Base-by-base conservation (phyloP, 495 filamentous ascomycete species). In the Aspergillus hancockii region DNA sequence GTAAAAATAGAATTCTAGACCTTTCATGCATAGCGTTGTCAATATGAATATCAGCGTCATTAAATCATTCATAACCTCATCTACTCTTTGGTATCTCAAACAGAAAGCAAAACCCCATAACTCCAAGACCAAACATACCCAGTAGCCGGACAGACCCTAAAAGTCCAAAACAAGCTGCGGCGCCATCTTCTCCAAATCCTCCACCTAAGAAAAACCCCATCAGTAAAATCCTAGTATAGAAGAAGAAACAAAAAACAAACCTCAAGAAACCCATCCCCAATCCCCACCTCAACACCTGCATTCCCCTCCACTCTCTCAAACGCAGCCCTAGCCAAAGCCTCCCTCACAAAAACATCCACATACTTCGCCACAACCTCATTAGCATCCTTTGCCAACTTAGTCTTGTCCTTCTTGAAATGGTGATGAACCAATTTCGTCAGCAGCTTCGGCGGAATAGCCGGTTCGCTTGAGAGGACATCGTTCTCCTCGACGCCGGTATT, bases 91-190 rank as follows among this genome's bases (percentile, higher is more conserved):
- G 53, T 57, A 57, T 57, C 25, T 57, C 30, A 25, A 34, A 34
- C 0, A 1, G 36, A 49, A 49, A 30, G 19, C 23, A 45, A 52
- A 45, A 41, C 28, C 52, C 58, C 30, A 62, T 25, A 52, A 55
- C 40, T 45, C 54, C 19, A 3, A 52, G 18, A 55, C 45, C 5
- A 14, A 28, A 18, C 34, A 36, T 4, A 40, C 22, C 32, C 21
- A 43, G 6, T 23, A 46, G 9, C 23, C 46, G 13, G 34, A 40
- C 7, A 25, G 40, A 34, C 16, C 30, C 54, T 63, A 89, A 59
- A 98, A 91, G 76, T 98, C 94, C 76, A 98, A 78, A 67, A 96
- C 69, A 70, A 98, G 74, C 76, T 97, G 92, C 55, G 92, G 91
- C 38, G 90, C 89, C 66, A 95, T 75, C 73, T 91, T 96, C 77